These are phyloP conservation scores for Tolypocladium inflatum DNA, from an alignment of 2,329 filamentous ascomycete species.

Conservation along the genomic window DNA sequence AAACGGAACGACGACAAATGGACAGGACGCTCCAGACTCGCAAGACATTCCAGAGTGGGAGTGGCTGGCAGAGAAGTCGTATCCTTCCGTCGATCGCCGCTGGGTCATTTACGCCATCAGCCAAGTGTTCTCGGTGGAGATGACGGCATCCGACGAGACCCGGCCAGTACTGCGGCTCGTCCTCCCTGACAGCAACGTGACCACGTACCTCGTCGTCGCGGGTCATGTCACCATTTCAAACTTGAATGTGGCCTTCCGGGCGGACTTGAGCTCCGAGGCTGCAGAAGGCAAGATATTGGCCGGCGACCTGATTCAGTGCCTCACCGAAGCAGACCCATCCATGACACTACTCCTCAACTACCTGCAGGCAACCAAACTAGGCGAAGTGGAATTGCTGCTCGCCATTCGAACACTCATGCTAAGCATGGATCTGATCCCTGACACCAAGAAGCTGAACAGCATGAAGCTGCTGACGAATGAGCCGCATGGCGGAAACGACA, in stretches of 20 bases:
- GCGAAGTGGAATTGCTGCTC: conserved; percentile 55
- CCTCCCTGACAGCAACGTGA: conserved; percentile 42
- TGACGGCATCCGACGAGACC: conserved; percentile 26
- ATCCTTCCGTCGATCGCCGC: conserved; percentile 50
- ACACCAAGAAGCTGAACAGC: conserved; percentile 21
- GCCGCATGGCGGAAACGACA: conserved; percentile 16
- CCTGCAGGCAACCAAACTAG: conserved; percentile 55
- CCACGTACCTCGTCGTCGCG: conserved; percentile 49
- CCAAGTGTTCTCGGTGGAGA: conserved; percentile 48
- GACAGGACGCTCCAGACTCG: conserved; percentile 9
- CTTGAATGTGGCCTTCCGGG: conserved; percentile 46
- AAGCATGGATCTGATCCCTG: conserved; percentile 53
- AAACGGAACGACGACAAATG: conserved; percentile 9
- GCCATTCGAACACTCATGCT: conserved; percentile 58
- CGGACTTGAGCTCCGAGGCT: conserved; percentile 32
- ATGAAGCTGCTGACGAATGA: conserved; percentile 22
- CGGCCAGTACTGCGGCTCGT: conserved; percentile 22
- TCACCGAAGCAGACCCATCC: conserved; percentile 58
- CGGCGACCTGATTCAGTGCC: conserved; percentile 51
- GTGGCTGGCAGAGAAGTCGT: conserved; percentile 34
- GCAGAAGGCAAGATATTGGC: conserved; percentile 38
- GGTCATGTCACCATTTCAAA: conserved; percentile 53
- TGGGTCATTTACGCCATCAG: conserved; percentile 57
- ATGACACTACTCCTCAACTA: conserved; percentile 58
- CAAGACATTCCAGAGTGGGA: conserved; percentile 37